phyloP scores from a whole-genome alignment of 441 rosid genomes.

The Pelargonium australe region DNA sequence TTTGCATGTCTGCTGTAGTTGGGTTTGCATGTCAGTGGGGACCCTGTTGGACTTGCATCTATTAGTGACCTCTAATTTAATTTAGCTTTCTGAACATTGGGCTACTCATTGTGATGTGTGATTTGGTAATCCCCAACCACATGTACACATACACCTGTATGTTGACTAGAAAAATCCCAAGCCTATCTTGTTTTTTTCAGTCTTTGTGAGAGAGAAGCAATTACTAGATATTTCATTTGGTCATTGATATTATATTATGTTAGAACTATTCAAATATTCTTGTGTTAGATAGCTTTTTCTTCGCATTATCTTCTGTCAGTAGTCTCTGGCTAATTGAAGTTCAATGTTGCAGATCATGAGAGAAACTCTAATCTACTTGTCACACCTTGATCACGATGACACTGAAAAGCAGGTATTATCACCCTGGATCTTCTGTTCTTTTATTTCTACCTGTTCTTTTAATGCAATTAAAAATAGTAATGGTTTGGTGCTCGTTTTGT shows the following conservation, averaged over 20 bases:
- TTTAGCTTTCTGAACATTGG: neutral
- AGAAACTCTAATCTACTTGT: slow-evolving; percentile 88
- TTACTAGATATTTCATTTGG: neutral
- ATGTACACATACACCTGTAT: too few relatives aligned
- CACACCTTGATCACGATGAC: slow-evolving; percentile 98
- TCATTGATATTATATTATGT: slow-evolving; percentile 3
- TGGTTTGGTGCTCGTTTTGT: neutral
- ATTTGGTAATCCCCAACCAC: neutral
- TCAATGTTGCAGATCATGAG: slow-evolving; percentile 77
- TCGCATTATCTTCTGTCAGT: neutral
- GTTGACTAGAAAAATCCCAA: neutral
- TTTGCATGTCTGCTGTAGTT: neutral
- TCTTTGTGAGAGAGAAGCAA: neutral
- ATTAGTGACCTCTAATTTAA: neutral
- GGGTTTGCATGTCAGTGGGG: neutral
- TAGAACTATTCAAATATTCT: neutral
- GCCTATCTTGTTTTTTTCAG: neutral
- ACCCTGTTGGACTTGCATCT: neutral
- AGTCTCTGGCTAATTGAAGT: slow-evolving; percentile 18
- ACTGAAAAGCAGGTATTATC: slow-evolving; percentile 89
- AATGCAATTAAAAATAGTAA: neutral
- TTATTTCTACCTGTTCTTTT: neutral
- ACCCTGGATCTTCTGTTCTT: neutral
- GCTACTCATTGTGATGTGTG: neutral
- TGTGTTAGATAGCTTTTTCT: neutral